Conservation (phyloP, 2,329 filamentous ascomycete genomes). For the Zopfia rhizophila region DNA sequence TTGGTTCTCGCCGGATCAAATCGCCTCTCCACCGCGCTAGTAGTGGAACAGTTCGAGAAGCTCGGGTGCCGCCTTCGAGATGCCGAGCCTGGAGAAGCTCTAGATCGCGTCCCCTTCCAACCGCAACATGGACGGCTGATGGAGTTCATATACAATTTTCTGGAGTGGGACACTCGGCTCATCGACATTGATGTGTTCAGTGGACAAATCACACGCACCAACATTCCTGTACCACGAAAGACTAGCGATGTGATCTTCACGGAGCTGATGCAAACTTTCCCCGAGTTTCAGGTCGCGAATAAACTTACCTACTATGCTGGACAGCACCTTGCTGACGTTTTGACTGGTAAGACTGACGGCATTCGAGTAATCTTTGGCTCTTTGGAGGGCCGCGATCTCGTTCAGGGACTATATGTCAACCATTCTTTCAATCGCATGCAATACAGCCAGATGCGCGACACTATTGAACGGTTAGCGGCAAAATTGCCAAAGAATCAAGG, state of each 20-base stretch:
- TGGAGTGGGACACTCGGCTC: slow-evolving; percentile 21
- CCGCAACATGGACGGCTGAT: slow-evolving; percentile 25
- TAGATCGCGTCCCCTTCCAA: slow-evolving; percentile 17
- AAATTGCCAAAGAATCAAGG: slow-evolving; percentile 9
- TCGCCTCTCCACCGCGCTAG: slow-evolving; percentile 31
- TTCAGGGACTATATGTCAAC: slow-evolving; percentile 50
- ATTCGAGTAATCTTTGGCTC: slow-evolving; percentile 54
- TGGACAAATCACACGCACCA: slow-evolving; percentile 7
- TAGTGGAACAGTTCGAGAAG: slow-evolving; percentile 38
- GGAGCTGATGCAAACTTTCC: slow-evolving; percentile 38
- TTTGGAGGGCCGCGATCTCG: slow-evolving; percentile 47
- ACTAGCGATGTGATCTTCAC: slow-evolving; percentile 29
- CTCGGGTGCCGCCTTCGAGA: slow-evolving; percentile 27
- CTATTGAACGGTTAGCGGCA: slow-evolving; percentile 11
- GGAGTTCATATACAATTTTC: slow-evolving; percentile 27
- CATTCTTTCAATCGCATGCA: slow-evolving; percentile 48
- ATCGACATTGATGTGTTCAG: slow-evolving; percentile 5
- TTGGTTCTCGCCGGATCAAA: slow-evolving; percentile 31
- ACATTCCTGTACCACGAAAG: neutral
- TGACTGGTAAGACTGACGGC: slow-evolving; percentile 51
- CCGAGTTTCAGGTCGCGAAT: slow-evolving; percentile 45
- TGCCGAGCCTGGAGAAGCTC: slow-evolving; percentile 17
- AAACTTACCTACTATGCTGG: slow-evolving; percentile 48
- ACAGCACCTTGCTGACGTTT: slow-evolving; percentile 49
- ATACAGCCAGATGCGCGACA: slow-evolving; percentile 26